Base-by-base conservation (phyloP, 129 eudicot species). In the Arctium minus region DNA sequence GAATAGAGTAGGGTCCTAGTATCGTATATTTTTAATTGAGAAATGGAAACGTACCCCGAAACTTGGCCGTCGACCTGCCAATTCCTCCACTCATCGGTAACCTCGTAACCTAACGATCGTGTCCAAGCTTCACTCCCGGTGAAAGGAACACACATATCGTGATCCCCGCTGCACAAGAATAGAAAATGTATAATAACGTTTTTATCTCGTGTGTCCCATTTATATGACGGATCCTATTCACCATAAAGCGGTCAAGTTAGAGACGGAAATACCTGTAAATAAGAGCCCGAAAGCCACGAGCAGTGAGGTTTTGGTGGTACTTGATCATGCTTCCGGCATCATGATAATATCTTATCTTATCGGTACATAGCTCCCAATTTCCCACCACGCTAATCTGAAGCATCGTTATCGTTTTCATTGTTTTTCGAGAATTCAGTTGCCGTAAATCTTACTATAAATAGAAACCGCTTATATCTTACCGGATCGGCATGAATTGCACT, bases 41-140 rank as follows among this genome's bases (percentile, higher is more conserved):
- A 33, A 39, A 76, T 42, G 15, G 40, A 76, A 13, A 80, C 85
- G 31, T 89, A 96, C 99, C 99, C 99, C 2, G 98, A 87, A 74
- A 96, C 98, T 90, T 96, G 99, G 32, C 84, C 89, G 36, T 92
- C 84, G 18, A 84, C 92, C 62, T 8, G 62, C 99, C 99, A 96
- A 37, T 96, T 87, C 92, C 99, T 90, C 98, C 99, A 93, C 75
- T 90, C 95, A 13, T 93, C 99, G 5, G 84, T 85, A 73, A 86
- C 85, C 48, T 84, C 78, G 82, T 91, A 96, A 44, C 99, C 99
- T 46, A 96, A 33, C 30, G 99, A 91, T 80, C 91, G 90, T 76
- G 97, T 91, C 99, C 99, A 96, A 22, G 98, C 98, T 89, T 93
- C 90, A 82, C 89, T 91, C 39, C 99, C 99, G 2, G 98, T 96